Percentiles rank a stretch among this genome's conserved stretches.
phyloP scores from a whole-genome alignment of 2,329 filamentous ascomycete genomes.

The Cladorrhinum sp. region DNA sequence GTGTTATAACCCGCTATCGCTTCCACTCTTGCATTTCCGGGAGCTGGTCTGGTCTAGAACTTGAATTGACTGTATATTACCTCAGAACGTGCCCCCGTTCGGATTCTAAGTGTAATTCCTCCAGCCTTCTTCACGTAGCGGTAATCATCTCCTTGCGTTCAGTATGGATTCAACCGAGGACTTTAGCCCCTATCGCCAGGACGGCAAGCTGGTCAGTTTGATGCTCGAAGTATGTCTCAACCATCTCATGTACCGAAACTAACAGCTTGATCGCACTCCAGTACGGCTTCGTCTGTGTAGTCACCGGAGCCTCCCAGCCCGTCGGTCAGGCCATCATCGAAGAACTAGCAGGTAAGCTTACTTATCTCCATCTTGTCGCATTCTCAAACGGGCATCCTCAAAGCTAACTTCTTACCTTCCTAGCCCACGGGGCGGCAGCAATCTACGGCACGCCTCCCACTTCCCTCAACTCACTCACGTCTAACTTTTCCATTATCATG shows the following conservation, averaged over 20 bases:
- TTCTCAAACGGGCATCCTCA: conserved; percentile 18
- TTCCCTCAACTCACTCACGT: conserved; percentile 3
- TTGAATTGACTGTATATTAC: not conserved
- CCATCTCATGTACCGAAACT: not conserved
- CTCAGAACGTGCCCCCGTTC: not conserved
- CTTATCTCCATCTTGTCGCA: not conserved
- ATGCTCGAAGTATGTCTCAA: not conserved
- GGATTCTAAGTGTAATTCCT: not conserved
- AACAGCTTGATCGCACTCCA: conserved; percentile 27
- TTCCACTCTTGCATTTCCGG: not conserved
- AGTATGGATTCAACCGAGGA: conserved; percentile 39
- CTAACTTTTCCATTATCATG: not conserved
- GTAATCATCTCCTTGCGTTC: not conserved
- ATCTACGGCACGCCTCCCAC: conserved; percentile 47
- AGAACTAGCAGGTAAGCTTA: conserved; percentile 52
- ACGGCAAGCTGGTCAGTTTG: conserved; percentile 52
- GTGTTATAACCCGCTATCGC: not conserved
- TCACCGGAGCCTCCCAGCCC: conserved; percentile 59
- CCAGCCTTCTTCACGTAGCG: conserved; percentile 4
- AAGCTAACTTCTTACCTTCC: not conserved
- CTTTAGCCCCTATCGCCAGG: conserved; percentile 55
- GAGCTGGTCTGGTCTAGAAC: not conserved
- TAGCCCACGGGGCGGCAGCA: conserved; percentile 62
- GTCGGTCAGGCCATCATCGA: conserved; percentile 58
- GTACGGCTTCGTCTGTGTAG: conserved; percentile 64